Percentiles rank a stretch among this genome's conserved stretches.
phyloP scores from a whole-genome alignment of 208 protist genomes.

The Leishmania aethiopica region DNA sequence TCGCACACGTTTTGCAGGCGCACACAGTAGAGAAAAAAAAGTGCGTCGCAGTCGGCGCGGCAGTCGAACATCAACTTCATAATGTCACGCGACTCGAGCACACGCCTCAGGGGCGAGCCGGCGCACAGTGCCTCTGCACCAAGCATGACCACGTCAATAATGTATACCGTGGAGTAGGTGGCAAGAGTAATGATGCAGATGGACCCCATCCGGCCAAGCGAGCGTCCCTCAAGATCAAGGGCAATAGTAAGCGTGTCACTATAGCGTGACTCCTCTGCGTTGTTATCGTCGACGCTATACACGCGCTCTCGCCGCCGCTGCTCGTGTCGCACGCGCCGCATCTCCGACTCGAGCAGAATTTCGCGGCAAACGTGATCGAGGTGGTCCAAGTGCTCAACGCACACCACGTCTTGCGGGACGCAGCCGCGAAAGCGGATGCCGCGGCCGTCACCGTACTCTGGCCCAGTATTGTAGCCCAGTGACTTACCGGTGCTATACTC shows the following conservation, averaged over 20 bases:
- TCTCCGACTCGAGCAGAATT: conserved; percentile 14
- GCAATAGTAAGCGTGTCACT: conserved; percentile 34
- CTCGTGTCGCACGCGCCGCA: conserved; percentile 8
- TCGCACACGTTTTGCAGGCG: conserved; percentile 56
- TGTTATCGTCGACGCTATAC: conserved; percentile 2
- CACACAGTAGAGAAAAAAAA: conserved; percentile 59
- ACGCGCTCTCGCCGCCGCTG: conserved; percentile 2
- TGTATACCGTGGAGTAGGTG: conserved; percentile 50
- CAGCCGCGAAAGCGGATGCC: conserved; percentile 4
- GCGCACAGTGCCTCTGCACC: conserved; percentile 28
- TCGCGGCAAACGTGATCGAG: conserved; percentile 19
- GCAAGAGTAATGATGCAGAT: conserved; percentile 70
- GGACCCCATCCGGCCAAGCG: conserved; percentile 44
- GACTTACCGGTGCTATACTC: conserved; percentile 7
- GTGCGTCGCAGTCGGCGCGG: conserved; percentile 59
- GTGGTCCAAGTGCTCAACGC: conserved; percentile 19
- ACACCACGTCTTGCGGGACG: conserved; percentile 20
- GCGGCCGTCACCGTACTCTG: background rate
- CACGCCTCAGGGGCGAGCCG: conserved; percentile 21
- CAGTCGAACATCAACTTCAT: conserved; percentile 76
- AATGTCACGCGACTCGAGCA: conserved; percentile 45
- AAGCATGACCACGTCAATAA: conserved; percentile 62
- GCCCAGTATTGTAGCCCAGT: background rate
- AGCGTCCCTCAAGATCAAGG: conserved; percentile 56
- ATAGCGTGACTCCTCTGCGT: conserved; percentile 5